Evolutionary conservation across 1,284 basidiomycete genomes (phyloP), one percentile per base, ranked within the genome.

Genomic region (Chalciporus sp.): DNA sequence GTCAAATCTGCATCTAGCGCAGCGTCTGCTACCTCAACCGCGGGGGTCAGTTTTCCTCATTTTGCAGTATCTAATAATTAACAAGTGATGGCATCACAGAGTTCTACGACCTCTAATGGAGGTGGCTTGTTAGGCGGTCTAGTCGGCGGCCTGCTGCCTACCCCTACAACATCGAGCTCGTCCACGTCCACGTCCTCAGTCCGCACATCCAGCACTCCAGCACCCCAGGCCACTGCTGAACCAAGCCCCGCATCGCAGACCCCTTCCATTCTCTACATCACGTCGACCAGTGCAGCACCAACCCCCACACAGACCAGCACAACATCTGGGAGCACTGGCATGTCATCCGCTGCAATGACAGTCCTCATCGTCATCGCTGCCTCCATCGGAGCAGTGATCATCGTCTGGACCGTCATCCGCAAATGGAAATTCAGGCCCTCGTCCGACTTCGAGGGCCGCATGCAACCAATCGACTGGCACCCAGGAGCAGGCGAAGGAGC

Each of bases 361-460:
- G 77, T 84, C 46, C 76, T 95, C 62, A 58, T 92, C 60, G 83
- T 85, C 41, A 76, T 91, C 47, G 90, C 84, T 9, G 78, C 84
- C 6, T 83, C 80, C 42, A 67, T 93, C 42, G 92, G 85, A 59
- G 84, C 81, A 39, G 71, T 85, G 33, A 79, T 80, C 49, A 82
- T 92, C 59, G 78, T 87, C 59, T 95, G 90, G 90, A 94, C 92
- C 35, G 76, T 92, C 64, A 91, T 94, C 79, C 87, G 93, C 75
- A 94, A 94, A 74, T 93, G 89, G 89, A 94, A 94, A 76, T 84
- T 94, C 64, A 83, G 82, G 57, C 85, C 88, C 49, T 91, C 89
- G 42, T 81, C 83, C 68, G 80, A 84, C 65, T 94, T 94, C 67
- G 89, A 92, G 63, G 81, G 85, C 59, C 89, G 91, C 64, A 85